These are phyloP conservation scores for Limnanthes douglasii DNA, from an alignment of 345 rosid genomes.

Conservation along the genomic window DNA sequence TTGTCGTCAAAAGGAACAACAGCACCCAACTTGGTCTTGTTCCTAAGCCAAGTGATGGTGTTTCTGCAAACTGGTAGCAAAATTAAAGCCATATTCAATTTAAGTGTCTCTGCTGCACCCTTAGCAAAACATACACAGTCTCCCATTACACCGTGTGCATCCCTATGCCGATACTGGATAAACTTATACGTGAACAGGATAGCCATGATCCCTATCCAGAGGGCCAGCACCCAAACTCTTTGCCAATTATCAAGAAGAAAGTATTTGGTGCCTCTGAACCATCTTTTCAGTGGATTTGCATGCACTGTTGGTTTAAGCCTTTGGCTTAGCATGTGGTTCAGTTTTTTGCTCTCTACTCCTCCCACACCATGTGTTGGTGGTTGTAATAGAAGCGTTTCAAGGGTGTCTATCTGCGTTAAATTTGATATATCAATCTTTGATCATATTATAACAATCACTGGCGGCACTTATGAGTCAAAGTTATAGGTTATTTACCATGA, in stretches of 20 bases:
- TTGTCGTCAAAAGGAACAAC: conserved; percentile 67
- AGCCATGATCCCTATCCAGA: conserved; percentile 47
- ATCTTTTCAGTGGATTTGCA: conserved; percentile 24
- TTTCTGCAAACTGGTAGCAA: conserved; percentile 62
- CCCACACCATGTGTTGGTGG: conserved; percentile 24
- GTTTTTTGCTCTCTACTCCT: conserved; percentile 31
- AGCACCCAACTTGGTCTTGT: conserved; percentile 38
- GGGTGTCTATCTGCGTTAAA: conserved; percentile 34
- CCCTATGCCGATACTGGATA: conserved; percentile 28
- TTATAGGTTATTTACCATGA: conserved; percentile 54
- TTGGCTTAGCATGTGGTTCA: conserved; percentile 61
- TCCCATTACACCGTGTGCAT: conserved; percentile 49
- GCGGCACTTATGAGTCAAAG: no score
- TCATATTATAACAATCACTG: no score
- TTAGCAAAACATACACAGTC: conserved; percentile 56
- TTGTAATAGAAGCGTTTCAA: conserved; percentile 50
- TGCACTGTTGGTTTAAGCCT: conserved; percentile 37
- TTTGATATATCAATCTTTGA: no score
- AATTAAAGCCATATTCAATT: conserved; percentile 68
- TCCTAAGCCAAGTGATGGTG: conserved; percentile 76
- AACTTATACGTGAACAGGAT: conserved; percentile 54
- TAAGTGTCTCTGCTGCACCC: conserved; percentile 73
- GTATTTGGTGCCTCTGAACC: conserved; percentile 22
- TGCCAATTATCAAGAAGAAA: conserved; percentile 60
- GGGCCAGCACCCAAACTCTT: conserved; percentile 56